Conservation (phyloP, 345 rosid species). For the Populus davidiana region DNA sequence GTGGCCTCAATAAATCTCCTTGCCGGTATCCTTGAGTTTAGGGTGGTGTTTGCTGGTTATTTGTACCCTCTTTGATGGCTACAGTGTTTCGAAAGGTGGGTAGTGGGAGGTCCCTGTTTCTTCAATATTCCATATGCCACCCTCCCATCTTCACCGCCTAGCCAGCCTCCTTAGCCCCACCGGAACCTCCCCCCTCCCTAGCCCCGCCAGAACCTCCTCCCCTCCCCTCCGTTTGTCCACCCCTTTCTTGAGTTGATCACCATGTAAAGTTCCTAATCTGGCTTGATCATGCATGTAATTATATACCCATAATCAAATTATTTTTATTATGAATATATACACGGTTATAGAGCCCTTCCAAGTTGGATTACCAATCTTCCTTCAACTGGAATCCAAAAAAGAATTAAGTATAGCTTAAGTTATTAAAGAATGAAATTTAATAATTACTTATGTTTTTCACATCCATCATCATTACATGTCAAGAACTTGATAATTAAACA, state of each 20-base stretch:
- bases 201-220: background rate
- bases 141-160: background rate
- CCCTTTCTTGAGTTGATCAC: background rate
- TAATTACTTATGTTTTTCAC: background rate
- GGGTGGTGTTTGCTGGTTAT: background rate
- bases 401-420: background rate
- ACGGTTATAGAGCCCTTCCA: too few relatives aligned
- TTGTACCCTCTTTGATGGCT: background rate
- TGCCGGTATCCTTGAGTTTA: background rate
- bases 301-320: background rate
- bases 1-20: background rate
- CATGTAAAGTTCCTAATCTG: background rate
- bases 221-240: background rate
- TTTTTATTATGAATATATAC: too few relatives aligned
- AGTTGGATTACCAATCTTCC: background rate
- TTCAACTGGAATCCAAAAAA: background rate
- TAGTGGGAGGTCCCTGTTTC: constrained; percentile 3
- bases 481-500: background rate
- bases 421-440: background rate
- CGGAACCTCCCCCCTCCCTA: background rate
- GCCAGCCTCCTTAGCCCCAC: background rate
- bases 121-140: constrained; percentile 6
- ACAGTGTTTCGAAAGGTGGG: background rate
- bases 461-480: background rate
- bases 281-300: background rate